Evolutionary conservation across 495 filamentous ascomycete species (phyloP).

Genomic region (Penicillium cataractarum): DNA sequence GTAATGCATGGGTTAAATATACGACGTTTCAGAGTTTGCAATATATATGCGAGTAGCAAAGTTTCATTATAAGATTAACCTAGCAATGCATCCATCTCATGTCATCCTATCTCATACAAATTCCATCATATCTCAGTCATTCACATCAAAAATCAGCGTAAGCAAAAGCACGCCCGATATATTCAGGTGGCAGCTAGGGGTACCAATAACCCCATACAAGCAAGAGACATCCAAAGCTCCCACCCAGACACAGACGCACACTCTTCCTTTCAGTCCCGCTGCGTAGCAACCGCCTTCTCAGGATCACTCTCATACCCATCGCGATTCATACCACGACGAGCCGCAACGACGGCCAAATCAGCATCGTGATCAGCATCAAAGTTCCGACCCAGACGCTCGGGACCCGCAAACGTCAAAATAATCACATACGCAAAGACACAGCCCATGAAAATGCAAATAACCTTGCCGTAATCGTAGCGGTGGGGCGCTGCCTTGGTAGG

Average conservation of each 20-base stretch:
- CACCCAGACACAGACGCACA: not conserved
- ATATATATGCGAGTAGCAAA: no score
- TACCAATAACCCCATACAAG: not conserved
- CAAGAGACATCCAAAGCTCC: not conserved
- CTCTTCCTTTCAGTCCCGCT: constrained; percentile 4
- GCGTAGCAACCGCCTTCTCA: constrained; percentile 21
- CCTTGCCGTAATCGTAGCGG: constrained; percentile 83
- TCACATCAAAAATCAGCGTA: not conserved
- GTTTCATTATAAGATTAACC: not conserved
- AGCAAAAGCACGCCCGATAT: not conserved
- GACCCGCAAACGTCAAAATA: constrained; percentile 72
- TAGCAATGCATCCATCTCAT: not conserved
- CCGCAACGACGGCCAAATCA: constrained; percentile 58
- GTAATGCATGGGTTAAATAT: not conserved
- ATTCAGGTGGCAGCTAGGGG: no score
- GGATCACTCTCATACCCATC: constrained; percentile 17
- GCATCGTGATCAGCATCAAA: constrained; percentile 70
- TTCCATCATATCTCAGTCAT: not conserved
- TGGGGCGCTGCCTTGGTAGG: constrained; percentile 44
- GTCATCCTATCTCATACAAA: not conserved
- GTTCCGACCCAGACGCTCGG: constrained; percentile 67
- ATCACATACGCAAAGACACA: constrained; percentile 88
- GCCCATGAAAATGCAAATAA: constrained; percentile 92
- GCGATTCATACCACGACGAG: constrained; percentile 15
- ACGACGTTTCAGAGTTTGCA: no score